phyloP scores from a whole-genome alignment of 1,284 basidiomycete genomes.

The Leccinum ambiguum region DNA sequence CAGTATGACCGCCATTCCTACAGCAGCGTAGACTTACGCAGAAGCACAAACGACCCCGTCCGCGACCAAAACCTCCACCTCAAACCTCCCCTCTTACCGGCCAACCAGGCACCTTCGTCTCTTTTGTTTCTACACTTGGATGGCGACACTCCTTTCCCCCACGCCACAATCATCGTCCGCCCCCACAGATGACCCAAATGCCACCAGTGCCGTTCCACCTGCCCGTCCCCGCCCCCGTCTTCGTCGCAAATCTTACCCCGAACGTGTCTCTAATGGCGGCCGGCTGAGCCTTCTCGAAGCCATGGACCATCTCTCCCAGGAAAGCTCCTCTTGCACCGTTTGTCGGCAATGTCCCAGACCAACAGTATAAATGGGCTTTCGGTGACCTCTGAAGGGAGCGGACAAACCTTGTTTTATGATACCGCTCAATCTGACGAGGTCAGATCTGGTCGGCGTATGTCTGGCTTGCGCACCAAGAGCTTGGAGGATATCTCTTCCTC shows the following conservation, averaged over 20 bases:
- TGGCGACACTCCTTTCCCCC: constrained; percentile 8
- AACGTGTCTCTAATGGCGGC: constrained; percentile 22
- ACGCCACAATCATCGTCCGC: not conserved
- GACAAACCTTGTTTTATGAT: constrained; percentile 31
- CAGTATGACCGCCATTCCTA: not conserved
- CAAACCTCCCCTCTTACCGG: constrained; percentile 17
- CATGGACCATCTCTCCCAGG: constrained; percentile 30
- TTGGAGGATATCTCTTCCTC: constrained; percentile 27
- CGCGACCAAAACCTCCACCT: constrained; percentile 22
- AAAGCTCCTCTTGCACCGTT: constrained; percentile 10
- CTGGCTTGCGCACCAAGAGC: constrained; percentile 24
- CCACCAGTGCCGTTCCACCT: constrained; percentile 5
- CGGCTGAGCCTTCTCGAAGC: constrained; percentile 32
- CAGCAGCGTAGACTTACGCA: constrained; percentile 12
- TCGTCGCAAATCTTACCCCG: constrained; percentile 28
- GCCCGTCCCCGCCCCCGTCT: constrained; percentile 24
- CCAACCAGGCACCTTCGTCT: constrained; percentile 27
- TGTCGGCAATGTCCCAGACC: constrained; percentile 18
- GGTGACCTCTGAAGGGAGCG: constrained; percentile 24
- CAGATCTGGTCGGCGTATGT: not conserved
- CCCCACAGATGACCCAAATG: constrained; percentile 2
- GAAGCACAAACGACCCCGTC: constrained; percentile 14
- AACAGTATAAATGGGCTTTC: constrained; percentile 23
- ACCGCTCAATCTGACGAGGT: constrained; percentile 14
- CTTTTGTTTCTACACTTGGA: constrained; percentile 20